These are phyloP conservation scores for Babesia ovis DNA, from an alignment of 169 alveolate species.

Conservation along the genomic window DNA sequence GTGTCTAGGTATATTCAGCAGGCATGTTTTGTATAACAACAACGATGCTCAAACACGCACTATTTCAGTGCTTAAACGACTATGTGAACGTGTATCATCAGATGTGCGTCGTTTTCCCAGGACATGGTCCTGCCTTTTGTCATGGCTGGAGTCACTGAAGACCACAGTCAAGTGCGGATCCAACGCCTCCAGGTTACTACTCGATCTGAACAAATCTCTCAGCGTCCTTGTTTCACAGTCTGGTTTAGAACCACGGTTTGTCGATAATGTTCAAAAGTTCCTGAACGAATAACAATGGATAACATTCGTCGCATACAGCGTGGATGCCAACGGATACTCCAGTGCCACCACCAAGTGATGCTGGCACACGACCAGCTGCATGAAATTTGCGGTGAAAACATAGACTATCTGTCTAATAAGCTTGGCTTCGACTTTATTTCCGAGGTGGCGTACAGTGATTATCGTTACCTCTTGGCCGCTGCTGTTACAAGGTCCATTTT, in stretches of 20 bases:
- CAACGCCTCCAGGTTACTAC: background rate
- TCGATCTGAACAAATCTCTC: background rate
- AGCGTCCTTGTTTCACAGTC: background rate
- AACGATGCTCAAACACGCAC: background rate
- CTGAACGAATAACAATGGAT: background rate
- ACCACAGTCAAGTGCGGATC: background rate
- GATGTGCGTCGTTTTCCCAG: conserved; percentile 14
- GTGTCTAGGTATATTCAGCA: conserved; percentile 24
- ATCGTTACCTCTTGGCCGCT: conserved; percentile 17
- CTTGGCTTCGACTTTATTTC: background rate
- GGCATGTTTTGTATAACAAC: background rate
- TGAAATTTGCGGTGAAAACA: background rate
- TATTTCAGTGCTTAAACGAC: background rate
- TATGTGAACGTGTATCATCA: background rate
- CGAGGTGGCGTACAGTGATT: background rate
- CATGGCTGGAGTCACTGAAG: conserved; percentile 11
- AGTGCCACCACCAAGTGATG: conserved; percentile 6
- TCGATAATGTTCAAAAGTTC: background rate
- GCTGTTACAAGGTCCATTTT: conserved; percentile 18
- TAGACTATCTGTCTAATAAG: background rate
- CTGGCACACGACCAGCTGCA: background rate
- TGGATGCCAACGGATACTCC: conserved; percentile 10
- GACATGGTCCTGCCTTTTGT: background rate
- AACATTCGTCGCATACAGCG: conserved; percentile 15
- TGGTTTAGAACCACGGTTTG: background rate